Base-by-base conservation (phyloP, 2,329 filamentous ascomycete species). In the Exophiala sp. region DNA sequence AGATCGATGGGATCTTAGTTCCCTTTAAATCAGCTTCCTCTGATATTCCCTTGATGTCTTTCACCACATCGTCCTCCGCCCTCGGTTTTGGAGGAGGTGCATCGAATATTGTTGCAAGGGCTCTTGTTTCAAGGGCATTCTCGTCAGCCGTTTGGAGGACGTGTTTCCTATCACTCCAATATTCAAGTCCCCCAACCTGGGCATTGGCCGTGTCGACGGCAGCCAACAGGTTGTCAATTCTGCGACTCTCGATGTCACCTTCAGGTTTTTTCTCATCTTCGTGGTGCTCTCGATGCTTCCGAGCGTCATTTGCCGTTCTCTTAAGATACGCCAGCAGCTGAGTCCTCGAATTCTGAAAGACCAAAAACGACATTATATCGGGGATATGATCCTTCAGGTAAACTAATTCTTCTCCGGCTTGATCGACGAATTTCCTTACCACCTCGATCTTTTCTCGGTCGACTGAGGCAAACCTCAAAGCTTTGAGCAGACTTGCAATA, bases 401-500 rank as follows among this genome's bases (percentile, higher is more conserved):
- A 50, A 79, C 78, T 24, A 97, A 74, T 63, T 96, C 90, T 20
- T 88, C 84, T 5, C 82, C 83, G 16, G 83, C 88, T 49, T 94
- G 79, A 39, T 84, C 76, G n/a, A 96, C 76, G 66, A 96, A 99
- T 58, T 82, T 88, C 64, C 87, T 84, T 18, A 96, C 80, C 0
- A 87, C 86, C 57, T 92, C 86, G 54, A 95, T 84, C 74, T 94
- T 97, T 73, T 97, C 92, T 33, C 94, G 83, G 67, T 99, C 94
- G 62, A 99, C 89, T 6, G 85, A 81, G 5, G 87, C 83, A 36
- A 73, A 74, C 58, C 85, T 86, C 50, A 99, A 71, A 2, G 82
- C 80, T 18, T 71, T 73, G 74, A 95, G 79, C 21, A 99, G 75
- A 2, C 83, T 82, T 3, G 84, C 81, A 14, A 90, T 81, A 64